phyloP scores from a whole-genome alignment of 306 rosid species.

The Cyclanthera cordifolia region DNA sequence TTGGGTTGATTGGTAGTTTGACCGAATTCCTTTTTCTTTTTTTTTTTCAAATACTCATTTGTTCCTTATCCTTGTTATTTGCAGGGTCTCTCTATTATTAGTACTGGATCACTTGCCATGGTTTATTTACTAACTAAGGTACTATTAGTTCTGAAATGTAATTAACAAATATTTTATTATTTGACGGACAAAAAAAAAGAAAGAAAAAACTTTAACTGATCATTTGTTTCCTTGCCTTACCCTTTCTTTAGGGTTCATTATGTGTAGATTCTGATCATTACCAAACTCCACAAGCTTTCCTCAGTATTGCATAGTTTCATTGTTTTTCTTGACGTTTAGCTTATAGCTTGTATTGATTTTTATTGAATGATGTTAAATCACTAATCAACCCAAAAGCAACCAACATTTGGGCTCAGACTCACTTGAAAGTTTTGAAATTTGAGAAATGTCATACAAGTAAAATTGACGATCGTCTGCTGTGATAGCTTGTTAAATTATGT shows the following conservation, averaged over 20 bases:
- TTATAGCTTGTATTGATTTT: neutral
- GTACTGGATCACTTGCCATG: slow-evolving; percentile 20
- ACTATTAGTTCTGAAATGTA: neutral
- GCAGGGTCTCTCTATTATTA: slow-evolving; percentile 78
- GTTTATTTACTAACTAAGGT: slow-evolving; percentile 33
- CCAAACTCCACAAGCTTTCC: neutral
- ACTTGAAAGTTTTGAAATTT: too few species aligned
- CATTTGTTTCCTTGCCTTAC: neutral
- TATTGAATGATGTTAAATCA: too few species aligned
- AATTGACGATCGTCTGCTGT: too few species aligned
- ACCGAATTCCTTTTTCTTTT: too few species aligned
- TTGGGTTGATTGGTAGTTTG: too few species aligned
- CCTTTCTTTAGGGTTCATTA: neutral
- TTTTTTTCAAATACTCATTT: slow-evolving; percentile 13
- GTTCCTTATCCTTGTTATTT: slow-evolving; percentile 10
- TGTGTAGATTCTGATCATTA: neutral
- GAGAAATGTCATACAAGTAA: too few species aligned
- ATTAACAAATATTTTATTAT: too few species aligned
- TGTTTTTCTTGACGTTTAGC: neutral
- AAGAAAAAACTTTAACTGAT: neutral
- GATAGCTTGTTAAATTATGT: too few species aligned
- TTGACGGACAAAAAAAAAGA: too few species aligned
- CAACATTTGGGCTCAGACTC: too few species aligned
- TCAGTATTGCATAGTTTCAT: neutral
- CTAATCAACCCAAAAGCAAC: too few species aligned